Percentiles rank a stretch among this genome's conserved stretches.
Evolutionary conservation across 202 grass and related monocot genomes (phyloP).

Genomic region (Carex arenaria): DNA sequence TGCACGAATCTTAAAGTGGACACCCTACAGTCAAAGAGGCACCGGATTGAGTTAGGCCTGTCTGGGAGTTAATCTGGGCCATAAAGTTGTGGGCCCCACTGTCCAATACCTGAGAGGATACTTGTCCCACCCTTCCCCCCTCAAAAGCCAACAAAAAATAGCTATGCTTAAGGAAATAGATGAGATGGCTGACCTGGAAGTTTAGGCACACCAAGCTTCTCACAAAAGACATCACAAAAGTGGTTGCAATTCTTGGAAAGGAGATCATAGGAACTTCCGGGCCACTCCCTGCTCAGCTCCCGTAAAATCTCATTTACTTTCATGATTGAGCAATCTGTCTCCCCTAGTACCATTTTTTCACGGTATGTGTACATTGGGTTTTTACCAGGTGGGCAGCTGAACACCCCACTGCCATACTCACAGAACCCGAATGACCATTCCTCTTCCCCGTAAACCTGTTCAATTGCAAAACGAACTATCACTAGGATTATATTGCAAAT

Average conservation of each 20-base stretch:
- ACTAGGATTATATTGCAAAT: background rate
- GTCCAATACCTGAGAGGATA: too few species aligned
- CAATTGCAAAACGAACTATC: background rate
- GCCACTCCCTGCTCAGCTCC: constrained; percentile 71
- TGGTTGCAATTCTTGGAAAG: constrained; percentile 98
- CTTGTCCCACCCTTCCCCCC: too few species aligned
- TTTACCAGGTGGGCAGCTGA: constrained; percentile 76
- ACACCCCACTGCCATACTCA: constrained; percentile 81
- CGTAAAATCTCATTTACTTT: constrained; percentile 75
- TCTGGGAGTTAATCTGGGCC: too few species aligned
- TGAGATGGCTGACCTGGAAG: constrained; percentile 52
- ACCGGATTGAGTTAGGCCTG: too few species aligned
- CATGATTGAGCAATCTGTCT: constrained; percentile 63
- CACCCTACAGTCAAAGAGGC: too few species aligned
- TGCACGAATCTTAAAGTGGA: too few species aligned
- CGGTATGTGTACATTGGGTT: constrained; percentile 99
- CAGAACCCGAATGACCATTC: constrained; percentile 99
- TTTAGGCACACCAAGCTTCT: constrained; percentile 66
- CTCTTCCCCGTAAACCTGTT: constrained; percentile 89
- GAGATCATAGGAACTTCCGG: constrained; percentile 75
- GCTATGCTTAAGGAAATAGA: background rate
- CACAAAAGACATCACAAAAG: constrained; percentile 90
- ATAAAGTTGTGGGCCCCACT: too few species aligned
- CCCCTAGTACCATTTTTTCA: constrained; percentile 79
- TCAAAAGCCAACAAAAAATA: background rate